phyloP scores from a whole-genome alignment of 164 flowering plant species.

The Magnolia sinica region DNA sequence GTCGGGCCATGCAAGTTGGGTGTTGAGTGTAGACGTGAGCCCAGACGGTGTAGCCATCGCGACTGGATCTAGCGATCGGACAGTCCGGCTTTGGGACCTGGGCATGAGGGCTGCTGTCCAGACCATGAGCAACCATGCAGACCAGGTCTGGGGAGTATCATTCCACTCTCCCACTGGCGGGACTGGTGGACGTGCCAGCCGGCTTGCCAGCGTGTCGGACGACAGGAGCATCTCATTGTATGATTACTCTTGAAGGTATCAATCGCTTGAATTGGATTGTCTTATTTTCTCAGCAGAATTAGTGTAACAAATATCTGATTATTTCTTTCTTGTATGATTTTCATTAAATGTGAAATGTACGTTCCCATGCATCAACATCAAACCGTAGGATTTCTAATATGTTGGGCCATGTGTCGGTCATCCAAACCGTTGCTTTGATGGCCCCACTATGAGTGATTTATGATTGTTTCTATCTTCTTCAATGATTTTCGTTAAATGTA shows the following conservation, averaged over 20 bases:
- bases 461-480: too few species aligned
- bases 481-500: too few species aligned
- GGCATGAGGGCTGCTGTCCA: slow-evolving; percentile 86
- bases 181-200: slow-evolving; percentile 54
- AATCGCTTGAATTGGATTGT: too few species aligned
- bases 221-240: slow-evolving; percentile 87
- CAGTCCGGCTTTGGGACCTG: slow-evolving; percentile 93
- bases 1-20: slow-evolving; percentile 98
- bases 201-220: slow-evolving; percentile 94
- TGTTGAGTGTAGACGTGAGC: slow-evolving; percentile 81
- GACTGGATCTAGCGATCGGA: slow-evolving; percentile 87
- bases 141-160: slow-evolving; percentile 95
- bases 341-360: too few species aligned
- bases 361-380: too few species aligned
- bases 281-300: background rate
- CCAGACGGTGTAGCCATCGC: slow-evolving; percentile 94
- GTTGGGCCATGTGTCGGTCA: too few species aligned
- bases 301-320: background rate
- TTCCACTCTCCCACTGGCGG: slow-evolving; percentile 73
- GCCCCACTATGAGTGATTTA: too few species aligned
- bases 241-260: slow-evolving; percentile 54
- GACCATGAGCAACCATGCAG: slow-evolving; percentile 81
- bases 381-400: too few species aligned
- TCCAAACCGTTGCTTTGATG: too few species aligned
- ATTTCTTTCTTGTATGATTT: background rate